These are phyloP conservation scores for Paramecium tetraurelia DNA, from an alignment of 73 alveolate species.

Conservation along the genomic window DNA sequence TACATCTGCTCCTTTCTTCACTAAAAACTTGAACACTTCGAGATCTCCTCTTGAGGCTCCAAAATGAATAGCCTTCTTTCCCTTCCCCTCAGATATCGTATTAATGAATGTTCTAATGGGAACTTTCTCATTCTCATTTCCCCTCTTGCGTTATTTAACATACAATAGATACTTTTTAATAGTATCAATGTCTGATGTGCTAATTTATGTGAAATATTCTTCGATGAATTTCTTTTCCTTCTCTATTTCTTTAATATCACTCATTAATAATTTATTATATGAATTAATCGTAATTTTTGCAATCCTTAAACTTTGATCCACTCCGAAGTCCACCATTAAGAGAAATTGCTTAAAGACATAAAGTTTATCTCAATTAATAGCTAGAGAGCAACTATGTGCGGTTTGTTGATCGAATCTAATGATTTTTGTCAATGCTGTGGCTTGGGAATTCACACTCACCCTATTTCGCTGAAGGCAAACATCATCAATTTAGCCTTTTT, in stretches of 20 bases:
- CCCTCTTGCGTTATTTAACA: not conserved
- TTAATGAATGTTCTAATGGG: not conserved
- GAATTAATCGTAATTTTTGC: not conserved
- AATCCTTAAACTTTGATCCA: not conserved
- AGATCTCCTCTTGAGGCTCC: constrained; percentile 65
- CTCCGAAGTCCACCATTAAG: not conserved
- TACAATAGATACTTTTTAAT: not conserved
- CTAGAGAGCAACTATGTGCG: constrained; percentile 33
- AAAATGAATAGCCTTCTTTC: constrained; percentile 48
- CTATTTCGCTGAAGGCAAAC: not conserved
- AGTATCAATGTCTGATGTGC: not conserved
- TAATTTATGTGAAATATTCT: not conserved
- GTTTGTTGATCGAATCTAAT: not conserved
- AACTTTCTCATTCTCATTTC: constrained; percentile 3
- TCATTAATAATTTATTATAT: not conserved
- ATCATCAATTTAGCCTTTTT: not conserved
- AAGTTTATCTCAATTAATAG: not conserved
- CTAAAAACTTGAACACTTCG: constrained; percentile 24
- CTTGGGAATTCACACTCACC: not conserved
- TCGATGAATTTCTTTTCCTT: not conserved
- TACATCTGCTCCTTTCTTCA: constrained; percentile 39
- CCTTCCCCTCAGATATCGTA: constrained; percentile 49
- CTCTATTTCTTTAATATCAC: not conserved
- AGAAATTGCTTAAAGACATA: not conserved
- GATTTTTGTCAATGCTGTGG: constrained; percentile 11